Conservation (phyloP, 140 eudicot species). For the Bidens hawaiensis region DNA sequence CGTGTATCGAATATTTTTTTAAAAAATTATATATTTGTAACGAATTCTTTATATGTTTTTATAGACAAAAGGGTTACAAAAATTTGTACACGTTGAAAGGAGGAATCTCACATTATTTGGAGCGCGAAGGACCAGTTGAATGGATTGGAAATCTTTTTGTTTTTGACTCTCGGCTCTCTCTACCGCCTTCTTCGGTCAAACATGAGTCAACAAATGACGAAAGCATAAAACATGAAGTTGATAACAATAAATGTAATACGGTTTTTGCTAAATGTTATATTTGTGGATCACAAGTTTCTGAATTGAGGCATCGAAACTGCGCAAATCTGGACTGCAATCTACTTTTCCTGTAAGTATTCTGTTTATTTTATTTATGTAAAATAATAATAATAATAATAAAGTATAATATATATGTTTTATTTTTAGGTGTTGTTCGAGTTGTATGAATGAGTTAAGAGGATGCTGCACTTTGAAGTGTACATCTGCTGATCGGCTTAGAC, state of each 20-base stretch:
- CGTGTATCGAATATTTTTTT: background rate
- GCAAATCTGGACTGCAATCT: constrained; percentile 96
- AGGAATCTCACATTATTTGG: constrained; percentile 83
- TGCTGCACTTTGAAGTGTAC: constrained; percentile 76
- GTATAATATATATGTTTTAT: background rate
- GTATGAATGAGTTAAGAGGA: constrained; percentile 66
- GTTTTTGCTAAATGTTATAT: constrained; percentile 81
- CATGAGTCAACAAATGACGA: constrained; percentile 30
- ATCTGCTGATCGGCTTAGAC: constrained; percentile 76
- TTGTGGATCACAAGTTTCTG: constrained; percentile 76
- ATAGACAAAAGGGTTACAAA: constrained; percentile 86
- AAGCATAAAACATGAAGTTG: constrained; percentile 21
- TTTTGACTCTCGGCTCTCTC: constrained; percentile 82
- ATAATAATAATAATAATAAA: background rate
- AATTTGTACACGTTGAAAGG: constrained; percentile 79
- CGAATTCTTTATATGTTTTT: background rate
- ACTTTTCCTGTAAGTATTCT: constrained; percentile 74
- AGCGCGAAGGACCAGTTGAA: constrained; percentile 67
- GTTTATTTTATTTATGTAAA: too few relatives aligned
- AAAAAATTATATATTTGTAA: background rate
- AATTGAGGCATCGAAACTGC: constrained; percentile 89
- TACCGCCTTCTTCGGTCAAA: constrained; percentile 73
- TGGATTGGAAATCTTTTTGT: constrained; percentile 94
- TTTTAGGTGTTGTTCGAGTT: constrained; percentile 70
- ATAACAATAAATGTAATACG: constrained; percentile 13